Evolutionary conservation across 2,329 filamentous ascomycete species (phyloP).

Genomic region (Sporothrix sp.): DNA sequence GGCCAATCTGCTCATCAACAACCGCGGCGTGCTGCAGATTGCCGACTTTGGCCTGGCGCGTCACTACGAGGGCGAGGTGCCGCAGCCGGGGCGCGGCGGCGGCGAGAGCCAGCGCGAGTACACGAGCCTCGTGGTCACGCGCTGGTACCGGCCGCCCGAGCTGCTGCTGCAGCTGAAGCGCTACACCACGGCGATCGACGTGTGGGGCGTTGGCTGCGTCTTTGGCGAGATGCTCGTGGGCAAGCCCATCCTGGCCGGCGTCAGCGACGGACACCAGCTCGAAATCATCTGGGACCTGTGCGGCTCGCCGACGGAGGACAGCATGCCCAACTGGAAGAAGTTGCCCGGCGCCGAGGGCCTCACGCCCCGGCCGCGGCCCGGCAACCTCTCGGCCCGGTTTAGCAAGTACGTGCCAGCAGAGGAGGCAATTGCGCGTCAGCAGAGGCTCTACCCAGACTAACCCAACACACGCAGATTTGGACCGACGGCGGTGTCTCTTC

Average conservation of each 20-base stretch:
- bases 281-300: slow-evolving; percentile 91
- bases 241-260: slow-evolving; percentile 84
- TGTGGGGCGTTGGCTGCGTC: slow-evolving; percentile 98
- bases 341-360: slow-evolving; percentile 74
- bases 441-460: too few species aligned
- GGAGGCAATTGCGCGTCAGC: too few species aligned
- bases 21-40: slow-evolving; percentile 86
- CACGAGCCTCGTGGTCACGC: slow-evolving; percentile 89
- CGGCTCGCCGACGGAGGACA: slow-evolving; percentile 79
- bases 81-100: slow-evolving; percentile 65
- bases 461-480: slow-evolving; percentile 42
- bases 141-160: slow-evolving; percentile 96
- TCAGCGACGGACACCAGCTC: slow-evolving; percentile 80
- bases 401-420: slow-evolving; percentile 46
- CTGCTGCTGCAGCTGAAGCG: slow-evolving; percentile 75
- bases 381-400: slow-evolving; percentile 66
- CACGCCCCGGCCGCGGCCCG: slow-evolving; percentile 48
- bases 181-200: slow-evolving; percentile 95
- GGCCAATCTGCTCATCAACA: slow-evolving; percentile 93
- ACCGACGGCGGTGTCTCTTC: slow-evolving; percentile 62
- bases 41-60: slow-evolving; percentile 93
- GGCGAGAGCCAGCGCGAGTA: slow-evolving; percentile 85
- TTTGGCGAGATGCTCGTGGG: slow-evolving; percentile 96
- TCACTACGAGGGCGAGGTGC: slow-evolving; percentile 79
- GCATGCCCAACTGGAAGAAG: slow-evolving; percentile 81